Conservation (phyloP, 2,329 filamentous ascomycete species). For the Aspergillus pseudoterreus region DNA sequence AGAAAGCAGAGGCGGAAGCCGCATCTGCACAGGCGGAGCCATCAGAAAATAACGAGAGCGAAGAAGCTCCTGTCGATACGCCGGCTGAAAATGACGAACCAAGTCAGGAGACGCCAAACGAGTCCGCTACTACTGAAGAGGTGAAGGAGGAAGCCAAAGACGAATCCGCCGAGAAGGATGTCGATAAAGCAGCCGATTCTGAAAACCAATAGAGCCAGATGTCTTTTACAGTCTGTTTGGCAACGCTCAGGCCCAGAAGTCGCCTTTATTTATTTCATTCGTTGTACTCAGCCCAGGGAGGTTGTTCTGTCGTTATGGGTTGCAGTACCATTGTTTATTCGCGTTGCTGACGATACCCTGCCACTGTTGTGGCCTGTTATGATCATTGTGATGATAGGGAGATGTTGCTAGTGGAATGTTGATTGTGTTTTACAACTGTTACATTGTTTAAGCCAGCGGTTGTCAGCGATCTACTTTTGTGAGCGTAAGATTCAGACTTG, state of each 20-base stretch:
- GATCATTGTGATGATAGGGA: constrained; percentile 18
- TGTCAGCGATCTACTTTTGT: too few species aligned
- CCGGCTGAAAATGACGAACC: constrained; percentile 1
- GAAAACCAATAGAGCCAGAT: neutral
- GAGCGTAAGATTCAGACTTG: too few species aligned
- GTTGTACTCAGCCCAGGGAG: neutral
- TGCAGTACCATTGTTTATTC: constrained; percentile 12
- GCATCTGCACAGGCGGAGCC: constrained; percentile 18
- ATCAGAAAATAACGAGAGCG: constrained; percentile 8
- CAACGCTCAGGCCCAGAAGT: neutral
- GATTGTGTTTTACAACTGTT: neutral
- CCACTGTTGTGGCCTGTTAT: constrained; percentile 20
- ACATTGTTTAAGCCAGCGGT: too few species aligned
- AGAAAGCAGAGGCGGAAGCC: constrained; percentile 31
- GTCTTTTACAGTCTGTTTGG: neutral
- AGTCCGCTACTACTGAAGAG: neutral
- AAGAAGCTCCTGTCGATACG: constrained; percentile 5
- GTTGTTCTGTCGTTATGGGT: neutral
- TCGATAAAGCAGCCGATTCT: neutral
- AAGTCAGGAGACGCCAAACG: neutral
- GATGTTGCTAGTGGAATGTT: neutral
- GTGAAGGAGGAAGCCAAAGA: neutral
- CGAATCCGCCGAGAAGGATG: neutral
- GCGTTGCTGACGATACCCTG: constrained; percentile 21
- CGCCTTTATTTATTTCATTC: neutral